Percentiles rank a stretch among this genome's conserved stretches.
Evolutionary conservation across 192 early-diverging fungal genomes (phyloP).

Genomic region (Chytriomyces confervae): DNA sequence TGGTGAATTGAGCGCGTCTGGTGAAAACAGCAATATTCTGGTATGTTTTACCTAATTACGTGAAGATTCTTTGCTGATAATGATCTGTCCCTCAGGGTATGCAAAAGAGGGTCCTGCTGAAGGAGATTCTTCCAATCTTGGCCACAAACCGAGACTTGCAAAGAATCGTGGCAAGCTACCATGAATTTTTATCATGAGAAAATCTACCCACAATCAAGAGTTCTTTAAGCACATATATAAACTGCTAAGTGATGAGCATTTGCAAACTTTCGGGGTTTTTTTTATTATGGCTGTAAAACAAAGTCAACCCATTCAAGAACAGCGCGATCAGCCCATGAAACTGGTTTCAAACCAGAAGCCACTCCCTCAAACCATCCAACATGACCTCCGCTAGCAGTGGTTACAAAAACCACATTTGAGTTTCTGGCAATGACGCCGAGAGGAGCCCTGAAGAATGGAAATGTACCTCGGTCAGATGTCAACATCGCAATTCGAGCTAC

Average conservation of each 20-base stretch:
- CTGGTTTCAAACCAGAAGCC: conserved; percentile 9
- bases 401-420: conserved; percentile 78
- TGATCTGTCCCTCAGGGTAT: conserved; percentile 5
- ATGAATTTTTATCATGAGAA: conserved; percentile 5
- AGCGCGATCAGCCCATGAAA: conserved; percentile 35
- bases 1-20: conserved; percentile 33
- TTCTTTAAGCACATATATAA: too few species aligned
- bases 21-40: too few species aligned
- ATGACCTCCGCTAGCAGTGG: conserved; percentile 87
- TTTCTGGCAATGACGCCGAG: conserved; percentile 52
- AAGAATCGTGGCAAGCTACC: conserved; percentile 1
- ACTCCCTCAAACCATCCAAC: conserved; percentile 79
- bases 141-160: conserved; percentile 25
- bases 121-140: conserved; percentile 37
- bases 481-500: background rate
- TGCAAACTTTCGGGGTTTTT: too few species aligned
- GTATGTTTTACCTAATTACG: too few species aligned
- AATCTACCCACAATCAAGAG: too few species aligned
- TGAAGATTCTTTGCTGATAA: too few species aligned
- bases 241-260: too few species aligned
- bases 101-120: conserved; percentile 9
- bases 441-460: background rate
- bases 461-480: background rate
- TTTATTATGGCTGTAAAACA: background rate
- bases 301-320: conserved; percentile 30